Percentiles rank a stretch among this genome's conserved stretches.
These are phyloP conservation scores for Spathaspora girioi DNA, from an alignment of 805 yeast species.

Conservation along the genomic window DNA sequence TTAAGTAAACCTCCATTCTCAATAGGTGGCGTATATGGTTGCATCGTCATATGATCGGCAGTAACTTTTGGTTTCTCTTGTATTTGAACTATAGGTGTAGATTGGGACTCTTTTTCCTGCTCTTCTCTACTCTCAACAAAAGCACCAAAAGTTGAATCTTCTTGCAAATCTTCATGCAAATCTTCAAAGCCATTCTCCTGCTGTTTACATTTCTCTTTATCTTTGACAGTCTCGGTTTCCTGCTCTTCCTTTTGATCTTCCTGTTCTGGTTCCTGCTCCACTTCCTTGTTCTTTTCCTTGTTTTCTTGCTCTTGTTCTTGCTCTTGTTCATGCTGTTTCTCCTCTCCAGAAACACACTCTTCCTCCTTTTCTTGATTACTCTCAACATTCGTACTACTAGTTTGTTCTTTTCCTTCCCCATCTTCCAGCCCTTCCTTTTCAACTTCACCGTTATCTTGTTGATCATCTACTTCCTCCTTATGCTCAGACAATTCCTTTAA, in stretches of 20 bases:
- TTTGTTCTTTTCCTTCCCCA: conserved; percentile 1
- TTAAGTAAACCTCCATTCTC: neutral
- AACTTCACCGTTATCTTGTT: neutral
- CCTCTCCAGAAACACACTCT: conserved; percentile 3
- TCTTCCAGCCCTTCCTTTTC: neutral
- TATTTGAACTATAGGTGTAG: neutral
- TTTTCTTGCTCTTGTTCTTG: conserved; percentile 1
- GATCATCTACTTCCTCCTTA: neutral
- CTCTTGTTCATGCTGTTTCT: conserved; percentile 1
- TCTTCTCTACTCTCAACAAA: neutral
- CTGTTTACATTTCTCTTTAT: neutral
- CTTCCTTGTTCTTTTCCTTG: neutral
- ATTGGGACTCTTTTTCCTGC: neutral
- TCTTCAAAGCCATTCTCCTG: neutral
- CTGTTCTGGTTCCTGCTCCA: neutral
- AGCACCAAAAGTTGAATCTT: neutral
- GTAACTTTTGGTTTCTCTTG: conserved; percentile 1
- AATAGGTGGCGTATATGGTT: conserved; percentile 15
- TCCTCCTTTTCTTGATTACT: conserved; percentile 1
- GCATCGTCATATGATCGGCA: conserved; percentile 14
- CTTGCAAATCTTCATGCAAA: no score
- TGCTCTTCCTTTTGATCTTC: neutral
- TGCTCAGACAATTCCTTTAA: neutral
- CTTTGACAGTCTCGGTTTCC: neutral
- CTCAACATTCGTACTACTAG: neutral